Evolutionary conservation across 441 rosid genomes (phyloP).

Genomic region (Pelargonium cotyledonis): DNA sequence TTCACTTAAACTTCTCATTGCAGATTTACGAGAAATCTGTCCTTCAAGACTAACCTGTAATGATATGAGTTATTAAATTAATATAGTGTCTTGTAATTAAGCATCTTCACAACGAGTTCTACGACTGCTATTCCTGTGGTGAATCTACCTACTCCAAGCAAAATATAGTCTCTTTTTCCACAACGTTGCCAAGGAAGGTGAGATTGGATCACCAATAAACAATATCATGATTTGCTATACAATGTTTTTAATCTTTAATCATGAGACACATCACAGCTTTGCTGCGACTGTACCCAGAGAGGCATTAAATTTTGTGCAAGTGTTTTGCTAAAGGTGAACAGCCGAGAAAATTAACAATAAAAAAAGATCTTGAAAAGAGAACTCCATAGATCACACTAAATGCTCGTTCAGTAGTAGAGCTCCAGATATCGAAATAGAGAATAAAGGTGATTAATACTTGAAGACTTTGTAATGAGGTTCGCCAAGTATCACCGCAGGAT

Average conservation of each 20-base stretch:
- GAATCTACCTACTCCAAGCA: not conserved
- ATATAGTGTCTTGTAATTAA: not conserved
- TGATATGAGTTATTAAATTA: not conserved
- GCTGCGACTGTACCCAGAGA: not conserved
- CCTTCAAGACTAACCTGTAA: conserved; percentile 90
- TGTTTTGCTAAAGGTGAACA: not conserved
- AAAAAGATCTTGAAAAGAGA: not conserved
- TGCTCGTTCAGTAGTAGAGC: not conserved
- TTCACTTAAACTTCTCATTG: conserved; percentile 54
- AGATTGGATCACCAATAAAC: not conserved
- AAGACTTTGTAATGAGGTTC: not conserved
- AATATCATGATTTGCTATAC: not conserved
- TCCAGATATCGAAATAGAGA: not conserved
- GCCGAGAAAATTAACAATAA: not conserved
- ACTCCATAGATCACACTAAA: not conserved
- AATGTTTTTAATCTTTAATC: not conserved
- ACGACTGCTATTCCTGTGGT: not conserved
- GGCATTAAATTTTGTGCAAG: not conserved
- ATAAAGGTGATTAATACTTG: not conserved
- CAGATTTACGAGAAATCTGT: conserved; percentile 84
- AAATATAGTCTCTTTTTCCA: no score
- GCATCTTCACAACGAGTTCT: not conserved
- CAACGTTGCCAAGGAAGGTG: not conserved
- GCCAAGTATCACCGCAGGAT: not conserved
- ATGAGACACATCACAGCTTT: not conserved